Conservation (phyloP, 768 basidiomycete genomes). For the Mycena epipterygia region DNA sequence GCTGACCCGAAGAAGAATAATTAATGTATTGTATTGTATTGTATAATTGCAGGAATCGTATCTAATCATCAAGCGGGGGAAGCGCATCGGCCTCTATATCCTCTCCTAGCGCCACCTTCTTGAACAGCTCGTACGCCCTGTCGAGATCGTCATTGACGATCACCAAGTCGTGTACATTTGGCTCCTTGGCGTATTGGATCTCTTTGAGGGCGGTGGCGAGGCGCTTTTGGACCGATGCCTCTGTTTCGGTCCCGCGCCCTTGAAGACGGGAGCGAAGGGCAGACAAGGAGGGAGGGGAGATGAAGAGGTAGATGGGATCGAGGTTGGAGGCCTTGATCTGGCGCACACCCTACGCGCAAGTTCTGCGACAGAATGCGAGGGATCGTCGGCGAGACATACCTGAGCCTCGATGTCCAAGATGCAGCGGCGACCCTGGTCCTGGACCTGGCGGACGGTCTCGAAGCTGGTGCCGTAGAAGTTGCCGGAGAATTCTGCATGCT, state of each 20-base stretch:
- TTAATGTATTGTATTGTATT: conserved; percentile 30
- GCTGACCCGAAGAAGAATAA: conserved; percentile 13
- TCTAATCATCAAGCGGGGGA: conserved; percentile 34
- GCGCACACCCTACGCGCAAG: conserved; percentile 79
- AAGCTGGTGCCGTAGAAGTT: conserved; percentile 96
- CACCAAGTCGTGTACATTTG: conserved; percentile 81
- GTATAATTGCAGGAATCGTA: neutral
- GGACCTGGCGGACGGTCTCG: conserved; percentile 78
- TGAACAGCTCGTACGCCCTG: conserved; percentile 83
- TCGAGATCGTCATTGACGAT: conserved; percentile 94
- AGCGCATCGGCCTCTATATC: conserved; percentile 26
- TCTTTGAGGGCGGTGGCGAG: conserved; percentile 85
- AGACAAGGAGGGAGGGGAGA: conserved; percentile 88
- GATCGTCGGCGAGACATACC: conserved; percentile 59
- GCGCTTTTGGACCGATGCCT: conserved; percentile 78
- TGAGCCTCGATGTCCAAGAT: conserved; percentile 97
- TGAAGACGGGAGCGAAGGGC: conserved; percentile 78
- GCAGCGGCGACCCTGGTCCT: conserved; percentile 80
- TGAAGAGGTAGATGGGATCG: conserved; percentile 91
- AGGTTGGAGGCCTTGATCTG: conserved; percentile 89
- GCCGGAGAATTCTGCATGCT: conserved; percentile 93
- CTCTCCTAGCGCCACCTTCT: conserved; percentile 77
- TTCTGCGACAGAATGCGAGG: conserved; percentile 30
- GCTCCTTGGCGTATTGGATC: conserved; percentile 85
- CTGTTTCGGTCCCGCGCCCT: conserved; percentile 88